phyloP scores from a whole-genome alignment of 1,284 basidiomycete genomes.

The Cystobasidium sp. region DNA sequence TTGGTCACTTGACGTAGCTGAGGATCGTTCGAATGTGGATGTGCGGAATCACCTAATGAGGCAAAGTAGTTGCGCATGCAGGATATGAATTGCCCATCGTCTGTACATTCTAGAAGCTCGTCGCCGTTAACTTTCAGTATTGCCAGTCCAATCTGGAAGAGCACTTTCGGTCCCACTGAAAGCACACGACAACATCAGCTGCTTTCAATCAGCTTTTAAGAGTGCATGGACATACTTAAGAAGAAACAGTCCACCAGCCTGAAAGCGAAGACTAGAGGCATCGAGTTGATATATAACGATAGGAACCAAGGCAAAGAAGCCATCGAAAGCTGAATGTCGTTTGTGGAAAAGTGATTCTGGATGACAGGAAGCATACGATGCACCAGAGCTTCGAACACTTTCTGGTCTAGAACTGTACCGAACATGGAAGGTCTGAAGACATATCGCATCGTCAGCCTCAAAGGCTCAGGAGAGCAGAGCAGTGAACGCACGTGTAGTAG shows the following conservation, averaged over 20 bases:
- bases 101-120: conserved; percentile 88
- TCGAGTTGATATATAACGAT: conserved; percentile 87
- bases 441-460: too few species aligned
- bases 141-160: conserved; percentile 91
- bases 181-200: neutral
- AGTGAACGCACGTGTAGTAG: conserved; percentile 92
- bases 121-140: conserved; percentile 99
- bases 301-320: conserved; percentile 98
- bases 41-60: conserved; percentile 90
- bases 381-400: conserved; percentile 97
- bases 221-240: conserved; percentile 67
- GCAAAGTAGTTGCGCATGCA: conserved; percentile 94
- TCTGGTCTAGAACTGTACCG: conserved; percentile 94
- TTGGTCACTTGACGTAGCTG: conserved; percentile 92
- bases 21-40: conserved; percentile 85
- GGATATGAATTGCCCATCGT: conserved; percentile 96
- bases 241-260: conserved; percentile 98
- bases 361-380: conserved; percentile 76
- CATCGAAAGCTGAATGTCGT: conserved; percentile 95
- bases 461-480: too few species aligned
- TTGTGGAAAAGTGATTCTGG: conserved; percentile 86
- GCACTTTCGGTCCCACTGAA: conserved; percentile 79
- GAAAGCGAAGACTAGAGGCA: conserved; percentile 99
- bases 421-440: conserved; percentile 99
- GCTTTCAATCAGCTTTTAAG: conserved; percentile 53